Percentiles rank a stretch among this genome's conserved stretches.
These are phyloP conservation scores for Ceratocystis lukuohia DNA, from an alignment of 2,329 filamentous ascomycete species.

Conservation along the genomic window DNA sequence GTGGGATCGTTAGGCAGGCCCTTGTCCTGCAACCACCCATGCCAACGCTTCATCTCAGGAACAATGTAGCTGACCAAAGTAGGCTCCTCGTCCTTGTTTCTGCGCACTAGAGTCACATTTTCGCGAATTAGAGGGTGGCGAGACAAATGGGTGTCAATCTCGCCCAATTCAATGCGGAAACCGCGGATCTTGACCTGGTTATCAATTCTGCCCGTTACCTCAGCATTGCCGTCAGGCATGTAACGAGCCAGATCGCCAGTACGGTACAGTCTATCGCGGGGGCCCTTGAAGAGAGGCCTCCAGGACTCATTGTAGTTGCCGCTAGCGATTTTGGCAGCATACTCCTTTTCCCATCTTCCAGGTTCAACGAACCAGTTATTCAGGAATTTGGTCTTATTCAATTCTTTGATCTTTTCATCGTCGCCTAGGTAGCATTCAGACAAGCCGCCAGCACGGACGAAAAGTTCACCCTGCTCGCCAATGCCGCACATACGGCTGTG, in stretches of 20 bases:
- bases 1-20: conserved; percentile 16
- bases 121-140: conserved; percentile 65
- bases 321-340: conserved; percentile 22
- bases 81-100: conserved; percentile 73
- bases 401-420: conserved; percentile 37
- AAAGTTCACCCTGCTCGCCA: conserved; percentile 75
- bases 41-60: conserved; percentile 64
- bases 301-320: conserved; percentile 45
- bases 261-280: conserved; percentile 72
- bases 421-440: conserved; percentile 66
- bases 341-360: conserved; percentile 40
- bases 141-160: conserved; percentile 76
- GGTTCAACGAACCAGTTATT: conserved; percentile 74
- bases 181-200: conserved; percentile 92
- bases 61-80: conserved; percentile 84
- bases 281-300: conserved; percentile 65
- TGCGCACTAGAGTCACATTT: conserved; percentile 70
- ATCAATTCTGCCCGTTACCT: conserved; percentile 68
- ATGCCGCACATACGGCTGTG: conserved; percentile 57
- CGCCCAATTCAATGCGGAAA: conserved; percentile 86
- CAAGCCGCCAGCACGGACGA: conserved; percentile 67
- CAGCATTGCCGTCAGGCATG: conserved; percentile 55
- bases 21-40: conserved; percentile 41
- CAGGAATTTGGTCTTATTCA: conserved; percentile 66
- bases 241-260: conserved; percentile 78